phyloP scores from a whole-genome alignment of 441 rosid species.

The Rhodomyrtus psidioides region DNA sequence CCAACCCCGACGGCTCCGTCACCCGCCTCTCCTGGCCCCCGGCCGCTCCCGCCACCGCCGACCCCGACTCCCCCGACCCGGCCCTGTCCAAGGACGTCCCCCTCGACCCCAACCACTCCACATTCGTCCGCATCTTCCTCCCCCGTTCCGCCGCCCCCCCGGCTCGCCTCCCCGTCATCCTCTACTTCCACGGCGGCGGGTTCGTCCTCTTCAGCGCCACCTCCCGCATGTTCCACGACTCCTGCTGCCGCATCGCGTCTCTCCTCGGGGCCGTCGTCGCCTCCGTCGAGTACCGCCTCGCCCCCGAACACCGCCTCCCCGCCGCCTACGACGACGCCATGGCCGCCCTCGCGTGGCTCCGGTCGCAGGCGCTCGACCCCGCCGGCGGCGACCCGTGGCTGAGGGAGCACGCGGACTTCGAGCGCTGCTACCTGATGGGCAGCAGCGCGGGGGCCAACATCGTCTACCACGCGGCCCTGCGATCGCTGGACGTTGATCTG shows the following conservation, averaged over 20 bases:
- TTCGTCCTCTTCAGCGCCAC: constrained; percentile 51
- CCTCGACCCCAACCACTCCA: background rate
- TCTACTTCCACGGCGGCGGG: constrained; percentile 82
- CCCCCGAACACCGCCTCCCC: constrained; percentile 86
- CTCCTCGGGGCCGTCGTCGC: constrained; percentile 37
- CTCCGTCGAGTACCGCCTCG: constrained; percentile 73
- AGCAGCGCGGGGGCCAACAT: constrained; percentile 73
- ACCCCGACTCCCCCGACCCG: background rate
- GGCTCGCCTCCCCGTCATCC: constrained; percentile 47
- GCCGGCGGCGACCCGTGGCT: constrained; percentile 18
- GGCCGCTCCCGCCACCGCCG: background rate
- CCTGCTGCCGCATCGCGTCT: constrained; percentile 40
- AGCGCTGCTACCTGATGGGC: constrained; percentile 48
- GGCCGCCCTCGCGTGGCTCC: constrained; percentile 61
- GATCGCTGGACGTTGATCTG: constrained; percentile 32
- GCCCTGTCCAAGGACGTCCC: background rate
- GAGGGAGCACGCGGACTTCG: background rate
- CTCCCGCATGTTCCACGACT: constrained; percentile 39
- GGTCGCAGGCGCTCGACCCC: constrained; percentile 19
- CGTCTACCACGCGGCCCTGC: constrained; percentile 51
- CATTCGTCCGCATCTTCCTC: background rate
- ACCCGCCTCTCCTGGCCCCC: background rate
- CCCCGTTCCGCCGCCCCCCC: background rate
- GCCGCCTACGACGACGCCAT: constrained; percentile 77
- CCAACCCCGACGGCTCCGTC: constrained; percentile 4